Base-by-base conservation (phyloP, 2,329 filamentous ascomycete species). In the Acrocalymma vagum region DNA sequence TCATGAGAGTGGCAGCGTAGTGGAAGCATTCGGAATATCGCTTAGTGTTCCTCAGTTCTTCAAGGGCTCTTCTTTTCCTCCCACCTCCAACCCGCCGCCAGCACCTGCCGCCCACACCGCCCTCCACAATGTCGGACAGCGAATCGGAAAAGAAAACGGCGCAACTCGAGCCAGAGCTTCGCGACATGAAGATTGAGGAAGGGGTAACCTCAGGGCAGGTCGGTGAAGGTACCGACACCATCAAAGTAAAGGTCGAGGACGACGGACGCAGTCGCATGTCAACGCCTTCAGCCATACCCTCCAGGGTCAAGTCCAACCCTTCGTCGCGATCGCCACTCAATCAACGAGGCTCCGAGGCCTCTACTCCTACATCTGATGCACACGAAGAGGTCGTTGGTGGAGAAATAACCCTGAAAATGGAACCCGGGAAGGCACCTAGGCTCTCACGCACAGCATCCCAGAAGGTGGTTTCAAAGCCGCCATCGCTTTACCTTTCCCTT, bases 391-490 rank as follows among this genome's bases (percentile, higher is more conserved):
- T 74, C 26, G 70, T 86, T 35, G 79, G 79, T 43, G 83, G 80
- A 51, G 81, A 82, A 46, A 81, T 86, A 42, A 79, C 77, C 34
- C 66, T 86, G 59, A 86, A 84, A 65, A 72, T 81, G 62, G 82
- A 86, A 68, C 79, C 81, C 17, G 81, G 82, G 15, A 83, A 87
- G 60, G 80, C 83, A 26, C 82, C 86, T 29, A 94, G 89, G 71
- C 75, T 88, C 42, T 80, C 85, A 53, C 86, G 90, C 58, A 90
- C 87, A 63, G 75, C 83, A 24, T 87, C 88, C 14, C 84, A 88
- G 55, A 95, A 89, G 69, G 70, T 84, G 33, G 71, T 81, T 43
- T 72, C 79, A 48, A 82, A 83, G 41, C 78, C 85, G 42, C 79
- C 85, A 36, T 78, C 77, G 38, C 75, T 96, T 9, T 96, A 88